Evolutionary conservation across 1,284 basidiomycete genomes (phyloP).

Genomic region (Heterobasidion annosum): DNA sequence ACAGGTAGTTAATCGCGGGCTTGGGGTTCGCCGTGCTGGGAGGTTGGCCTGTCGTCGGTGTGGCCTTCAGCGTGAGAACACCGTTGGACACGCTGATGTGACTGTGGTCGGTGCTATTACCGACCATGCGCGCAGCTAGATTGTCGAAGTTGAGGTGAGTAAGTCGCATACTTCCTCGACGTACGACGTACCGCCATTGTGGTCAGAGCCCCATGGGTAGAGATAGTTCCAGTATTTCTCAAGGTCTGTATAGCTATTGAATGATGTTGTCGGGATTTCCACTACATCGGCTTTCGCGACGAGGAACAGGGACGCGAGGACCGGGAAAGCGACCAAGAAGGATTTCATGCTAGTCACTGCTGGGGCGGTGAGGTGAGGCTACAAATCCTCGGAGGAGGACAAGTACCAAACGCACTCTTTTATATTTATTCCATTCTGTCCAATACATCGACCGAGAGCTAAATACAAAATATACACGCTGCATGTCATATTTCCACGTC

Average conservation of each 20-base stretch:
- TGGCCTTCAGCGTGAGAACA: conserved; percentile 31
- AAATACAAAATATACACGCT: not conserved
- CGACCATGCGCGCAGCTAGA: conserved; percentile 31
- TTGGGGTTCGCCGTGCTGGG: conserved; percentile 29
- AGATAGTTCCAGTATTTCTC: conserved; percentile 31
- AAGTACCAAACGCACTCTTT: not conserved
- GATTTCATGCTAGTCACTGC: not conserved
- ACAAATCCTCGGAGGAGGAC: no score
- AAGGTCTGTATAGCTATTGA: conserved; percentile 25
- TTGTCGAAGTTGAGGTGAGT: not conserved
- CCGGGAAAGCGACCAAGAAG: not conserved
- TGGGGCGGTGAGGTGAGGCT: not conserved
- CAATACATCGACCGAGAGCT: not conserved
- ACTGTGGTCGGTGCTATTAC: conserved; percentile 27
- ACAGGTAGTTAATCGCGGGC: conserved; percentile 8
- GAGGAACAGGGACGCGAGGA: not conserved
- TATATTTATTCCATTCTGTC: not conserved
- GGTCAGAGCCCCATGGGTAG: conserved; percentile 38
- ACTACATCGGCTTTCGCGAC: conserved; percentile 23
- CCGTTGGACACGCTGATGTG: conserved; percentile 26
- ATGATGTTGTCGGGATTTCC: conserved; percentile 29
- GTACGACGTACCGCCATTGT: conserved; percentile 29
- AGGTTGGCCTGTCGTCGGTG: conserved; percentile 30
- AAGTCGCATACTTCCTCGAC: not conserved
- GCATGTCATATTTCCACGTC: not conserved